Evolutionary conservation across 345 rosid species (phyloP).

Genomic region (Crucihimalaya himalaica): DNA sequence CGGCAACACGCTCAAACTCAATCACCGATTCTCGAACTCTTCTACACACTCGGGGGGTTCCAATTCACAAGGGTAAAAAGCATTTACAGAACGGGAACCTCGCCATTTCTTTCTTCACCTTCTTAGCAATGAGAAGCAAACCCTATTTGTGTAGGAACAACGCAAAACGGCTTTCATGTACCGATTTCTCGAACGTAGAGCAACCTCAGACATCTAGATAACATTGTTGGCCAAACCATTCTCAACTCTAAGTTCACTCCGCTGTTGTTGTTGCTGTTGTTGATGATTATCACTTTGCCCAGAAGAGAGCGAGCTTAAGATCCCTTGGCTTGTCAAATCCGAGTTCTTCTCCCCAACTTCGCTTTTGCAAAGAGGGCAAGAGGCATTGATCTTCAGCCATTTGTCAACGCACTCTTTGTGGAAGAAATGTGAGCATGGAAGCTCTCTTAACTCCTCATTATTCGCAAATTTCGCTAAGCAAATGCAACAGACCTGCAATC

Average conservation of each 20-base stretch:
- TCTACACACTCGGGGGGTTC: slow-evolving; percentile 16
- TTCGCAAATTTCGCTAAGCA: slow-evolving; percentile 93
- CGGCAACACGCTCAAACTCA: slow-evolving; percentile 30
- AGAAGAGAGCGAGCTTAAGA: slow-evolving; percentile 44
- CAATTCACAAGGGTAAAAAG: slow-evolving; percentile 20
- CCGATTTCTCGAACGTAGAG: slow-evolving; percentile 9
- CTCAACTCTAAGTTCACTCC: slow-evolving; percentile 44
- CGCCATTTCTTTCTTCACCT: slow-evolving; percentile 9
- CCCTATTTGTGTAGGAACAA: slow-evolving; percentile 21
- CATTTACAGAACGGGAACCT: slow-evolving; percentile 19
- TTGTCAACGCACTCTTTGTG: slow-evolving; percentile 97
- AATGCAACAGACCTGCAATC: slow-evolving; percentile 83
- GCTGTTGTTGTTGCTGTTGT: slow-evolving; percentile 36
- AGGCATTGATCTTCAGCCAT: slow-evolving; percentile 93
- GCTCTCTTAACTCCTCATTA: slow-evolving; percentile 92
- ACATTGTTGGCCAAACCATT: slow-evolving; percentile 42
- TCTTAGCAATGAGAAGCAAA: slow-evolving; percentile 10
- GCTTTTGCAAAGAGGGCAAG: slow-evolving; percentile 94
- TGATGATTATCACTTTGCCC: slow-evolving; percentile 37
- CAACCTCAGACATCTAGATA: slow-evolving; percentile 32
- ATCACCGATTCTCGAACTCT: slow-evolving; percentile 27
- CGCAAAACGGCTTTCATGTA: slow-evolving; percentile 20
- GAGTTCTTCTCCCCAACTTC: slow-evolving; percentile 65
- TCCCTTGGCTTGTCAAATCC: slow-evolving; percentile 48
- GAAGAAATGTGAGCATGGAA: slow-evolving; percentile 83